Conservation (phyloP, 148 eudicot species). For the Vaccinium myrtillus region DNA sequence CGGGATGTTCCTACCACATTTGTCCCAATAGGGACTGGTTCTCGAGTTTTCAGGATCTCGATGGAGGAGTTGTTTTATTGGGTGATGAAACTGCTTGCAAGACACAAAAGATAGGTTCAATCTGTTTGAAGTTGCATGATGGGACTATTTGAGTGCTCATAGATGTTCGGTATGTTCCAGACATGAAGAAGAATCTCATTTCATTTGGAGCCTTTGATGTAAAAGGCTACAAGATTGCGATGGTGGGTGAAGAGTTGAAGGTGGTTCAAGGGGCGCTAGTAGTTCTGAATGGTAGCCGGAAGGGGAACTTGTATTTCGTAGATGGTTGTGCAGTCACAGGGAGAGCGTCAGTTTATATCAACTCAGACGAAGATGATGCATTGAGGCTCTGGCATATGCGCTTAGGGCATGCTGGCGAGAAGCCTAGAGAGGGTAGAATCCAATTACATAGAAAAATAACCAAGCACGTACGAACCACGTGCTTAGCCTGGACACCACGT, state of each 20-base stretch:
- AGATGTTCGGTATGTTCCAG: constrained; percentile 10
- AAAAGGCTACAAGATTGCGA: not conserved
- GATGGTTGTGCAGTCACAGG: not conserved
- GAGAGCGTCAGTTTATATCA: not conserved
- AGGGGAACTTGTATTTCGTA: not conserved
- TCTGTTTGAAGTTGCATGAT: constrained; percentile 4
- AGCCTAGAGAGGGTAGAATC: too few relatives aligned
- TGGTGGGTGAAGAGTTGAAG: not conserved
- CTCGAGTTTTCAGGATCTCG: not conserved
- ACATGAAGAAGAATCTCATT: constrained; percentile 13
- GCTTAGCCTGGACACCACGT: too few relatives aligned
- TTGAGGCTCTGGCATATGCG: not conserved
- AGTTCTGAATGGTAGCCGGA: not conserved
- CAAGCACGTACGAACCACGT: too few relatives aligned
- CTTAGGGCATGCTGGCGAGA: not conserved
- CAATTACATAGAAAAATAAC: too few relatives aligned
- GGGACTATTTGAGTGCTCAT: not conserved
- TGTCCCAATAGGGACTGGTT: constrained; percentile 5
- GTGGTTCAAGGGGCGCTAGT: not conserved
- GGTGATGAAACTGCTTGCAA: not conserved
- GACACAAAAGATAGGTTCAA: not conserved
- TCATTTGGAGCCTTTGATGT: not conserved
- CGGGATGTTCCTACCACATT: constrained; percentile 11
- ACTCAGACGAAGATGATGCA: not conserved
- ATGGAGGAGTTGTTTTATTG: not conserved